phyloP scores from a whole-genome alignment of 2,329 filamentous ascomycete genomes.

The Ascocoryne sarcoides region DNA sequence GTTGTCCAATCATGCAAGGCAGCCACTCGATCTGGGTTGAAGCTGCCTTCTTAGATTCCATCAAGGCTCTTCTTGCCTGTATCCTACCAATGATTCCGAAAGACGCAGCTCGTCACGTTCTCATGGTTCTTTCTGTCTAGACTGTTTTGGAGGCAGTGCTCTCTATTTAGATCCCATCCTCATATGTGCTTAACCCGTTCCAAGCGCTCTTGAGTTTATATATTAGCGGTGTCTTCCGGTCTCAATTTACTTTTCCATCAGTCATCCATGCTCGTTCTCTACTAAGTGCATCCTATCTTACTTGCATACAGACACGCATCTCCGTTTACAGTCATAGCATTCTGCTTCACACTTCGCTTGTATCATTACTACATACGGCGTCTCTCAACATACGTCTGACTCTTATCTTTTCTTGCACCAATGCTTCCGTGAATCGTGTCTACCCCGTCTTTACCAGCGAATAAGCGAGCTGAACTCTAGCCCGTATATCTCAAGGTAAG shows the following conservation, averaged over 20 bases:
- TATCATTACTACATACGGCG: too few species aligned
- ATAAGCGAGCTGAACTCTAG: conserved; percentile 4
- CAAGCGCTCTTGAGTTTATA: not conserved
- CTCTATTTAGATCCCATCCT: not conserved
- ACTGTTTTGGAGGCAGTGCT: not conserved
- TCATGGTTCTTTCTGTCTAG: not conserved
- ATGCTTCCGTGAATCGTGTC: conserved; percentile 2
- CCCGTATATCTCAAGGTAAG: conserved; percentile 14
- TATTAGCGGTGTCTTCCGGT: not conserved
- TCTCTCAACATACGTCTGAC: too few species aligned
- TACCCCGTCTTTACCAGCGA: conserved; percentile 4
- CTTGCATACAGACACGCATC: too few species aligned
- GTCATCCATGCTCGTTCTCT: too few species aligned
- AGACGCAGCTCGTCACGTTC: not conserved
- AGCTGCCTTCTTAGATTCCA: not conserved
- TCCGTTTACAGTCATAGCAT: too few species aligned
- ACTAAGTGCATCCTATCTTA: too few species aligned
- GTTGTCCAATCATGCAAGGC: not conserved
- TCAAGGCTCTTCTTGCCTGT: not conserved
- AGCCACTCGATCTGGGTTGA: not conserved
- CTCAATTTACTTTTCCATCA: not conserved
- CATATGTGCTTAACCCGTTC: too few species aligned
- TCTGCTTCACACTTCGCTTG: too few species aligned
- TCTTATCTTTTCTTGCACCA: too few species aligned
- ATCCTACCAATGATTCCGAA: not conserved